Evolutionary conservation across 192 early-diverging fungal species (phyloP).

Genomic region (Coemansia reversa): DNA sequence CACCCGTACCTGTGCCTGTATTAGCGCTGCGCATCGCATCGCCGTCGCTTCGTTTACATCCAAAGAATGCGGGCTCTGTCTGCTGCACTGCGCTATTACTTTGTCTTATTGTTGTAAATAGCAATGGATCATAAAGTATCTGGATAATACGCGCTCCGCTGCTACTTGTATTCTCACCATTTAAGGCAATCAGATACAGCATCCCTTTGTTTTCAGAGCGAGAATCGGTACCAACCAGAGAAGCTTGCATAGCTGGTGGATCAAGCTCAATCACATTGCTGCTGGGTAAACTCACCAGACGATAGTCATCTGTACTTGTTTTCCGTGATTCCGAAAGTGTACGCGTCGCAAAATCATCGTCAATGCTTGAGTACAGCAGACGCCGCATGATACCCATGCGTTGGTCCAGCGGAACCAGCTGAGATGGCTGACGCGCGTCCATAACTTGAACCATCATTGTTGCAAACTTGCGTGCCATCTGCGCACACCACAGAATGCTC

Average conservation of each 20-base stretch:
- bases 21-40: no score
- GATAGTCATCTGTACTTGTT: constrained; percentile 13
- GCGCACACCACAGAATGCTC: constrained; percentile 89
- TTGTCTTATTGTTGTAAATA: constrained; percentile 6
- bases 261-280: constrained; percentile 8
- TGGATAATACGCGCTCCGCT: constrained; percentile 7
- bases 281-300: constrained; percentile 14
- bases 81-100: background rate
- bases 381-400: constrained; percentile 67
- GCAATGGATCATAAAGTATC: constrained; percentile 28
- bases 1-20: background rate
- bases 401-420: constrained; percentile 59
- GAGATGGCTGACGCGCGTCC: constrained; percentile 58
- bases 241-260: constrained; percentile 12
- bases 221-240: background rate
- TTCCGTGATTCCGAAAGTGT: background rate
- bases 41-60: constrained; percentile 17
- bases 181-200: constrained; percentile 31
- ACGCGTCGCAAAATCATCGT: constrained; percentile 15
- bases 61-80: constrained; percentile 15
- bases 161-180: background rate
- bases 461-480: constrained; percentile 71
- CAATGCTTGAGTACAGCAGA: constrained; percentile 57
- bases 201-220: background rate
- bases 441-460: constrained; percentile 59